Percentiles rank a stretch among this genome's conserved stretches.
These are phyloP conservation scores for Nidula niveotomentosa DNA, from an alignment of 1,284 basidiomycete species.

Conservation along the genomic window DNA sequence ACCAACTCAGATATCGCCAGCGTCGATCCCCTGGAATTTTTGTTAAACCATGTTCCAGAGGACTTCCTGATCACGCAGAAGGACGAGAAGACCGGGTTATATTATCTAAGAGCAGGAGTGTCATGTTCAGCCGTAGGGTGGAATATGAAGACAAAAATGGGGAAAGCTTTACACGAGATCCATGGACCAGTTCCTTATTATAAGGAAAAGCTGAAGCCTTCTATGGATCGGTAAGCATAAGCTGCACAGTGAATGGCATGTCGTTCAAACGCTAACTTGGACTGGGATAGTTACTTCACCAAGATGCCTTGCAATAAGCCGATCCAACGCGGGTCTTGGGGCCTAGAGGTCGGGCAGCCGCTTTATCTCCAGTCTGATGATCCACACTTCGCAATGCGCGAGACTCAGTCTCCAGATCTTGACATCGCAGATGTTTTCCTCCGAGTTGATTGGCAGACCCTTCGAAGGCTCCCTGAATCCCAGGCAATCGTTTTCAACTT, in stretches of 20 bases:
- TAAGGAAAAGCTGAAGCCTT: constrained; percentile 43
- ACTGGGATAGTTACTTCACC: constrained; percentile 37
- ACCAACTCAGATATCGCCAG: constrained; percentile 23
- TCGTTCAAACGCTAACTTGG: not conserved
- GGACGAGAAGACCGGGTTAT: constrained; percentile 39
- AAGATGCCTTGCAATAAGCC: constrained; percentile 44
- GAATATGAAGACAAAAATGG: constrained; percentile 45
- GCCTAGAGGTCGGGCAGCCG: constrained; percentile 44
- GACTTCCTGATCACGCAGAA: constrained; percentile 43
- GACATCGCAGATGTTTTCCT: constrained; percentile 37
- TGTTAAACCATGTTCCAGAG: constrained; percentile 49
- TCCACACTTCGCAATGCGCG: constrained; percentile 28
- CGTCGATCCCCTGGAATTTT: constrained; percentile 35
- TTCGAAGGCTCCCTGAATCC: constrained; percentile 46
- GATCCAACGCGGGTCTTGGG: constrained; percentile 52
- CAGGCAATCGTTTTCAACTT: constrained; percentile 49
- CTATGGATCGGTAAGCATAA: constrained; percentile 42
- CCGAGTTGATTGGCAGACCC: constrained; percentile 54
- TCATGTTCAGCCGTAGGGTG: constrained; percentile 47
- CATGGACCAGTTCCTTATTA: constrained; percentile 48
- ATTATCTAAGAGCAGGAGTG: constrained; percentile 40
- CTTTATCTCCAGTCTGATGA: constrained; percentile 39
- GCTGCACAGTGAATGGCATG: constrained; percentile 1
- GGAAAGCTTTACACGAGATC: constrained; percentile 41
- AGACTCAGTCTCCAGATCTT: constrained; percentile 31